Base-by-base conservation (phyloP, 2,329 filamentous ascomycete species). In the Aulographum hederae region DNA sequence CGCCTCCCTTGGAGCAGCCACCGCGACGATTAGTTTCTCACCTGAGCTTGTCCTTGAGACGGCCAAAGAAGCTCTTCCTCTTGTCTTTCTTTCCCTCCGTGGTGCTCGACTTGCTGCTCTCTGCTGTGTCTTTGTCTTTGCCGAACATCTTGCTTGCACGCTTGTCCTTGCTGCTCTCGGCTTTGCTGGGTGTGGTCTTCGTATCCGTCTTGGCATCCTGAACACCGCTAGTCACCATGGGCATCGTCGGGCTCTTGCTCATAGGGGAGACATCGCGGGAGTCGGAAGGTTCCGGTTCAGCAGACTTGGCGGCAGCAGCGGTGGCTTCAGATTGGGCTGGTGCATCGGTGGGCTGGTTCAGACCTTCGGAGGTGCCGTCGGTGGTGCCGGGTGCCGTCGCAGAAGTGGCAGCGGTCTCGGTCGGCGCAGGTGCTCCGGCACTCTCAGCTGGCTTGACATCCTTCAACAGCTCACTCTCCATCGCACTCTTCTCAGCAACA, bases 401-500 rank as follows among this genome's bases (percentile, higher is more conserved):
- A 37, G 47, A 36, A 3, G 49, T 45, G 6, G 51, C 49, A 32
- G 56, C 54, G 14, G 48, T 46, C 18, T 48, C 42, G 20, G 50
- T 53, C 10, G 57, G 56, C 25, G 59, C 57, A 26, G 59, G 56
- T 37, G 60, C 57, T 20, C 58, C 58, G 30, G 49, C 42, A 31
- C 54, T 52, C 33, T 59, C 41, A 5, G 47, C 46, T 30, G 51
- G 47, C 40, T 53, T 41, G 20, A 54, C 21, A n/a, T 25, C 21
- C 21, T 25, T 25, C 8, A 25, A n/a, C 32, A 82, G 63, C 56
- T 82, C 77, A 26, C 69, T 58, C 57, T 84, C 78, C 3, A 82
- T 63, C 35, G 65, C 61, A 35, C 67, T 69, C 67, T 84, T 84
- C 43, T 79, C 77, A 41, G 63, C 52, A 5, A 84, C 74, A 44